Evolutionary conservation across 2,329 filamentous ascomycete species (phyloP).

Genomic region (Apiospora pterosperma): DNA sequence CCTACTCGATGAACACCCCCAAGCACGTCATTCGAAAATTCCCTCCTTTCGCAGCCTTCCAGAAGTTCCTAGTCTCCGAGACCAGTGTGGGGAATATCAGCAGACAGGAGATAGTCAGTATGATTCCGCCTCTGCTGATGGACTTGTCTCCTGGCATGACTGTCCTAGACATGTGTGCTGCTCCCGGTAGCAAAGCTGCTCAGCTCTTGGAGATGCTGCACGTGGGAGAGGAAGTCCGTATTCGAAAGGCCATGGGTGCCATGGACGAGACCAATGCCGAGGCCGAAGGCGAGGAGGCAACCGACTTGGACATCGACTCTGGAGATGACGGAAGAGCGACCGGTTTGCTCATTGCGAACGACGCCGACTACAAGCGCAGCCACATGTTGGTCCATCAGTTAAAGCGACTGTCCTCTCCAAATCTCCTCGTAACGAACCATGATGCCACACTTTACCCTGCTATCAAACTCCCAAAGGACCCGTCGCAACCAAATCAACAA

Average conservation of each 20-base stretch:
- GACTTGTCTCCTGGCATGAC: slow-evolving; percentile 89
- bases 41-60: slow-evolving; percentile 89
- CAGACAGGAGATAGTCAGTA: slow-evolving; percentile 95
- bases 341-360: slow-evolving; percentile 90
- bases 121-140: slow-evolving; percentile 95
- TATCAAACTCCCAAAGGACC: slow-evolving; percentile 70
- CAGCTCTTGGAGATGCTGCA: slow-evolving; percentile 95
- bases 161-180: slow-evolving; percentile 92
- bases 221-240: slow-evolving; percentile 82
- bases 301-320: slow-evolving; percentile 51
- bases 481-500: slow-evolving; percentile 51
- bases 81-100: slow-evolving; percentile 97
- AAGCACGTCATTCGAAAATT: slow-evolving; percentile 95
- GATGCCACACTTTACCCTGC: slow-evolving; percentile 95
- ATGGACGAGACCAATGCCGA: slow-evolving; percentile 36
- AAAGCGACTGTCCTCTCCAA: slow-evolving; percentile 93
- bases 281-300: slow-evolving; percentile 33
- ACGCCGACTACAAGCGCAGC: slow-evolving; percentile 92
- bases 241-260: slow-evolving; percentile 66
- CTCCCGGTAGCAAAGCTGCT: slow-evolving; percentile 93
- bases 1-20: slow-evolving; percentile 97
- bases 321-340: slow-evolving; percentile 83
- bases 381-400: slow-evolving; percentile 98
- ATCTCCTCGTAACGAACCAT: slow-evolving; percentile 95
- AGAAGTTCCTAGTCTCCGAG: slow-evolving; percentile 96